Evolutionary conservation across 225 moss, liverwort and hornwort species (phyloP), one percentile per base, ranked within the genome.

Genomic region (Neckera pumila): DNA sequence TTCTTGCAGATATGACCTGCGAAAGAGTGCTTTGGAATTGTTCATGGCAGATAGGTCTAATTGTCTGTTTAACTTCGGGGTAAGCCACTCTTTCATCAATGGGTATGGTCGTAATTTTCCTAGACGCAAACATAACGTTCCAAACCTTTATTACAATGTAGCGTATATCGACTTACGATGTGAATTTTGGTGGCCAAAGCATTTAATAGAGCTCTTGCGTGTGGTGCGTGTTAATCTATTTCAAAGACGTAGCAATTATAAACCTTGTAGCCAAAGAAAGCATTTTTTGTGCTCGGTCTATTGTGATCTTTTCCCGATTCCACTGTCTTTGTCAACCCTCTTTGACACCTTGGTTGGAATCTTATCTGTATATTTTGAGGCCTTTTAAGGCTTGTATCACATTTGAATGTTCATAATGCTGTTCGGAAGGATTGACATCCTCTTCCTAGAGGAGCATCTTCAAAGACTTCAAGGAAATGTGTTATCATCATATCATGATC

Each of bases 21-120:
- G 97, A 70, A 95, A 91, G 90, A 96, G 99, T 93, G 99, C 96
- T 22, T 92, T 99, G 93, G 99, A 99, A 87, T 92, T 99, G 31
- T 99, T 99, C 92, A 99, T 99, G 97, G 95, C 95, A 91, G 99
- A 99, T 92, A 93, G 96, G 88, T 96, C 97, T 42, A 99, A 96
- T 90, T 99, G 94, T 92, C 95, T 97, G 85, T 96, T 97, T 82
- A 97, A 96, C 82, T 99, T 99, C 86, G 99, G 99, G 95, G 99
- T 99, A 88, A 89, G 89, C 60, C 49, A 72, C 62, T 70, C 67
- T 74, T 87, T 85, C 67, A 83, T 81, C 49, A 20, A 76, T 81
- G 57, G 61, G 19, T 80, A 62, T 81, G 60, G 36, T 89, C 28
- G 43, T 79, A 70, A 77, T 60, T 87, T 58, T 65, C 53, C 42